These are phyloP conservation scores for Sporisorium iseilematis-ciliati DNA, from an alignment of 1,284 basidiomycete species.

Conservation along the genomic window DNA sequence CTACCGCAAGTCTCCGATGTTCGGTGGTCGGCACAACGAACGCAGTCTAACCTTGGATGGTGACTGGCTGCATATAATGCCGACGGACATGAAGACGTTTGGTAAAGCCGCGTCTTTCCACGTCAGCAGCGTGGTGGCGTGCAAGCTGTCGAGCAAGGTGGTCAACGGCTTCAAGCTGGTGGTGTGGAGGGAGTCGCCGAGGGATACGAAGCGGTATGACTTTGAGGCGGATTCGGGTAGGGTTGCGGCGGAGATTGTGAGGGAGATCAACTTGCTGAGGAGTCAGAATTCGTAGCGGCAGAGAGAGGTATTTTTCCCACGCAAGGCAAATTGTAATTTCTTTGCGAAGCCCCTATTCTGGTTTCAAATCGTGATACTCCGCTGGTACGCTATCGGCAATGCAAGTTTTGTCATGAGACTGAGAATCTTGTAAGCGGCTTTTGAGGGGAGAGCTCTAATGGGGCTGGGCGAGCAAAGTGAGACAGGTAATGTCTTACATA, in stretches of 20 bases:
- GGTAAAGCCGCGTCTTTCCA: conserved; percentile 85
- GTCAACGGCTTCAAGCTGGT: conserved; percentile 87
- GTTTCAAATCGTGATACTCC: conserved; percentile 16
- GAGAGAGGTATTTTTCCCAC: conserved; percentile 9
- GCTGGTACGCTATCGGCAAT: conserved; percentile 1
- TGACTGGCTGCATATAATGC: conserved; percentile 83
- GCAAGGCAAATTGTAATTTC: conserved; percentile 1
- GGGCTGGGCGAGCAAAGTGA: neutral
- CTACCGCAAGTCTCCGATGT: conserved; percentile 86
- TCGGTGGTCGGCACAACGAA: conserved; percentile 84
- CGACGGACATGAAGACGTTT: conserved; percentile 54
- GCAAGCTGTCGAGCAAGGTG: conserved; percentile 84
- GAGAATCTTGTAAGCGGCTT: neutral
- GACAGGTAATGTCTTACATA: conserved; percentile 9
- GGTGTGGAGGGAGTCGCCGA: conserved; percentile 78
- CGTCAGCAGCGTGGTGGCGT: conserved; percentile 85
- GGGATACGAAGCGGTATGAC: conserved; percentile 85
- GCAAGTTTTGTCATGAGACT: neutral
- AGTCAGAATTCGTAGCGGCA: conserved; percentile 38
- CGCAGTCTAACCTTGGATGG: conserved; percentile 93
- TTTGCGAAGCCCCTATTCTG: conserved; percentile 21
- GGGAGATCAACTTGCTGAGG: conserved; percentile 55
- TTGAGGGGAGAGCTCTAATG: too few relatives aligned
- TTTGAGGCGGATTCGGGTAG: conserved; percentile 92
- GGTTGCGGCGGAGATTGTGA: conserved; percentile 77